These are phyloP conservation scores for Hirschfeldia incana DNA, from an alignment of 345 rosid species.

Conservation along the genomic window DNA sequence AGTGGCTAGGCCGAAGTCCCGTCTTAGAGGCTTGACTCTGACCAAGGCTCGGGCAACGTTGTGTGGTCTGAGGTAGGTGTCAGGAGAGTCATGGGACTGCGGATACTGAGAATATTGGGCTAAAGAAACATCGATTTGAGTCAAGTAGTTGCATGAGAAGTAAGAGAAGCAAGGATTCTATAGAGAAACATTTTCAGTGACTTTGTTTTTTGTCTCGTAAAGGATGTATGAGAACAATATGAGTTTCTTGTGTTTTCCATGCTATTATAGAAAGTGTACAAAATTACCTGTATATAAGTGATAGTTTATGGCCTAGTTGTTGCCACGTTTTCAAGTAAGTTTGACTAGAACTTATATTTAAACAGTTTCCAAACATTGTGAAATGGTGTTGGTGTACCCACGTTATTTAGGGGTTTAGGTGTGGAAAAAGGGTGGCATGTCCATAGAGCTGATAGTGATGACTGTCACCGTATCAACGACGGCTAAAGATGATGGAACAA, in stretches of 20 bases:
- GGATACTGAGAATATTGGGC: constrained; percentile 31
- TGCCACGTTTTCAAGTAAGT: constrained; percentile 28
- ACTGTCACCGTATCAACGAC: constrained; percentile 20
- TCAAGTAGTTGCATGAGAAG: constrained; percentile 24
- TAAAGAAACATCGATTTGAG: constrained; percentile 15
- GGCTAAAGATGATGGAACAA: constrained; percentile 21
- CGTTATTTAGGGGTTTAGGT: constrained; percentile 25
- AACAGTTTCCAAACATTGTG: constrained; percentile 5
- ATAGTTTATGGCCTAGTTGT: constrained; percentile 29
- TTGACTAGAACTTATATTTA: not conserved
- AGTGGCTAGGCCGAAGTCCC: constrained; percentile 53
- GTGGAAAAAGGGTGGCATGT: not conserved
- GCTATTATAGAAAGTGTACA: constrained; percentile 7
- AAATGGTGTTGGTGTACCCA: constrained; percentile 32
- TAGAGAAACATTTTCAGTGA: constrained; percentile 13
- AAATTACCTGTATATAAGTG: not conserved
- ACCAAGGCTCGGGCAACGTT: constrained; percentile 51
- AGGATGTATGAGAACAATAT: constrained; percentile 13
- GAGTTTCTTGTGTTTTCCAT: not conserved
- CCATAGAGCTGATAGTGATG: constrained; percentile 26
- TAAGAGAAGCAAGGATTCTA: constrained; percentile 15
- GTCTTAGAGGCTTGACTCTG: constrained; percentile 45
- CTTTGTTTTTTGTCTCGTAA: not conserved
- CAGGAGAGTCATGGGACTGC: constrained; percentile 42
- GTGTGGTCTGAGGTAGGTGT: constrained; percentile 52